Percentiles rank a stretch among this genome's conserved stretches.
Conservation (phyloP, 257 asterid genomes). For the Nicotiana knightiana region DNA sequence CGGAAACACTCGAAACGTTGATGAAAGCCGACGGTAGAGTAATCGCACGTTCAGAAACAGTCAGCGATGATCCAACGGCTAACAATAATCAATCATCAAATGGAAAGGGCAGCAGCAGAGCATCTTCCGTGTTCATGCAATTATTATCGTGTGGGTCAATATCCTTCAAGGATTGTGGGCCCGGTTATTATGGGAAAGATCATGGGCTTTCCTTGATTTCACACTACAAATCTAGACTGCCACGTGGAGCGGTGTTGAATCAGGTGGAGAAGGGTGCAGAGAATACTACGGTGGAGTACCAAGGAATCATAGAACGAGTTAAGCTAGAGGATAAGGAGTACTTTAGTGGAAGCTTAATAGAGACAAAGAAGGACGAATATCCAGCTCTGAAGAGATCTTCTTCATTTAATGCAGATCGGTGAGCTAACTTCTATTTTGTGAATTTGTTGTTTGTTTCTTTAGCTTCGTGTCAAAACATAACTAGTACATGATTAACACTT, state of each 20-base stretch:
- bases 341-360: slow-evolving; percentile 65
- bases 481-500: no score
- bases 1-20: slow-evolving; percentile 67
- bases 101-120: slow-evolving; percentile 13
- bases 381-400: slow-evolving; percentile 61
- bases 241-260: slow-evolving; percentile 20
- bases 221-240: slow-evolving; percentile 36
- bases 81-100: slow-evolving; percentile 3
- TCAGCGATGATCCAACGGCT: slow-evolving; percentile 21
- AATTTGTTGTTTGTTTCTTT: background rate
- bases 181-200: slow-evolving; percentile 18
- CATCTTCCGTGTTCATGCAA: slow-evolving; percentile 54
- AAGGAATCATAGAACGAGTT: slow-evolving; percentile 1
- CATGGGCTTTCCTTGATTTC: slow-evolving; percentile 36
- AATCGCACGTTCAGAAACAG: slow-evolving; percentile 21
- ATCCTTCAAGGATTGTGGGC: slow-evolving; percentile 54
- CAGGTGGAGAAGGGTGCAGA: slow-evolving; percentile 3
- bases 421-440: slow-evolving; percentile 2
- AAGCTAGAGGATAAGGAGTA: slow-evolving; percentile 64
- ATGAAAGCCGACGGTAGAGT: slow-evolving; percentile 58
- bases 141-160: slow-evolving; percentile 52
- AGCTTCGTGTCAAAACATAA: background rate
- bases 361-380: slow-evolving; percentile 51
- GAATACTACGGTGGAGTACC: background rate
- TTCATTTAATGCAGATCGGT: slow-evolving; percentile 74